Base-by-base conservation (phyloP, 768 basidiomycete species). In the Leccinellum albellum region DNA sequence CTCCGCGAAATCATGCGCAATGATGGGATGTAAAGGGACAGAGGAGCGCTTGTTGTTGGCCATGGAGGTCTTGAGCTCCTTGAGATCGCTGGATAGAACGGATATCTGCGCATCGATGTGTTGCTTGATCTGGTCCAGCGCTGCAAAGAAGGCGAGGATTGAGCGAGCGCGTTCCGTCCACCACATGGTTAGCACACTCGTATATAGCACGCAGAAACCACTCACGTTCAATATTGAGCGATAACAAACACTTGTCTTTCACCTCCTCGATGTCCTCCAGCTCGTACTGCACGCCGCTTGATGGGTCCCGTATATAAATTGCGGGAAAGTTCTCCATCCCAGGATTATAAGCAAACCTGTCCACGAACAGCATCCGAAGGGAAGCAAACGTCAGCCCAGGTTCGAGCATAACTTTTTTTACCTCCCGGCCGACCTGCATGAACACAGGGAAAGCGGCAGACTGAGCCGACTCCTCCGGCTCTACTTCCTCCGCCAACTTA, bases 71-170 rank as follows among this genome's bases (percentile, higher is more conserved):
- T 85, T 87, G 63, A 98, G 81, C 42, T 98, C 95, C 63, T 94
- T 93, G 73, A 98, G 82, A 57, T 98, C 94, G 61, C 88, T 87
- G 29, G 91, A 85, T 17, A 99, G 76, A 0, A 76, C 77, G 0
- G 90, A 86, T 59, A 99, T 95, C 65, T 96, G 94, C 2, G 84
- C 66, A 66, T 99, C 96, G 63, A 99, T 95, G 69, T 99, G 96
- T 67, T 98, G 94, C 70, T 96, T 98, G 72, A 99, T 96, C 70
- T 98, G 96, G 73, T 99, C 95, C 54, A 98, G 86, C 23, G 94
- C 96, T 99, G 64, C 20, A 40, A n/a, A 37, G 35, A 35, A n/a
- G 17, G 35, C 32, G 59, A 24, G n/a, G 33, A n/a, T 9, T 21
- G 35, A 15, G 62, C 20, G 28, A 28, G 28, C 28, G 28, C 28